Conservation (phyloP, 192 early-diverging fungal species). For the Coemansia sp. region DNA sequence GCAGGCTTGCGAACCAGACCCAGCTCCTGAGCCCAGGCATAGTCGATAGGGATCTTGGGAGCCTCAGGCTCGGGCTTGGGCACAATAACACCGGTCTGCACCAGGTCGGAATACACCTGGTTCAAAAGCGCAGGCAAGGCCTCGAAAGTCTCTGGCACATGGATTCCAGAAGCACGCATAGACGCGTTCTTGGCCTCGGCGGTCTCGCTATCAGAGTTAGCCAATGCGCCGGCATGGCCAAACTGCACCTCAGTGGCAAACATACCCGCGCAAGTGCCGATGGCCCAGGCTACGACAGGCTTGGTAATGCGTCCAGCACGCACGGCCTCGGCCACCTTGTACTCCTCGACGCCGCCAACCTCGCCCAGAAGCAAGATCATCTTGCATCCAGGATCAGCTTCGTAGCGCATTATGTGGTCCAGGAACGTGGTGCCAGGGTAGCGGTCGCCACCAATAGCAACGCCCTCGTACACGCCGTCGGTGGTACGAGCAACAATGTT, state of each 20-base stretch:
- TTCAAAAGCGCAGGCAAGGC: conserved; percentile 80
- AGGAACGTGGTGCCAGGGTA: conserved; percentile 99
- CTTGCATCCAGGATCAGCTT: conserved; percentile 90
- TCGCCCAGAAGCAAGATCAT: conserved; percentile 95
- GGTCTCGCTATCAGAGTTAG: conserved; percentile 94
- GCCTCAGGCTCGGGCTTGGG: conserved; percentile 82
- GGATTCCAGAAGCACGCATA: conserved; percentile 79
- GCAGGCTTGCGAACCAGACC: conserved; percentile 98
- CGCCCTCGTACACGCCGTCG: conserved; percentile 97
- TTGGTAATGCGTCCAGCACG: conserved; percentile 88
- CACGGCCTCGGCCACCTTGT: conserved; percentile 90
- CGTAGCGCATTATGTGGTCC: conserved; percentile 94
- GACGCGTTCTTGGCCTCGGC: conserved; percentile 94
- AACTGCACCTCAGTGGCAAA: conserved; percentile 99
- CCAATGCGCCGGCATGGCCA: conserved; percentile 95
- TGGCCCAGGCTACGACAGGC: conserved; percentile 99
- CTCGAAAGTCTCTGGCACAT: conserved; percentile 96
- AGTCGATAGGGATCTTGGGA: conserved; percentile 99
- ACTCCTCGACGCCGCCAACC: conserved; percentile 98
- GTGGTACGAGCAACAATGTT: conserved; percentile 97
- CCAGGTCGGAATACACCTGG: conserved; percentile 76
- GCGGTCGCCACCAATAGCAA: conserved; percentile 97
- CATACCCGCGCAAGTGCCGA: conserved; percentile 99
- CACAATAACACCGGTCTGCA: conserved; percentile 68
- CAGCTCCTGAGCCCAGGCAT: conserved; percentile 98